Percentiles rank a stretch among this genome's conserved stretches.
Conservation (phyloP, 805 yeast species). For the Lipomyces yamanashiensis region DNA sequence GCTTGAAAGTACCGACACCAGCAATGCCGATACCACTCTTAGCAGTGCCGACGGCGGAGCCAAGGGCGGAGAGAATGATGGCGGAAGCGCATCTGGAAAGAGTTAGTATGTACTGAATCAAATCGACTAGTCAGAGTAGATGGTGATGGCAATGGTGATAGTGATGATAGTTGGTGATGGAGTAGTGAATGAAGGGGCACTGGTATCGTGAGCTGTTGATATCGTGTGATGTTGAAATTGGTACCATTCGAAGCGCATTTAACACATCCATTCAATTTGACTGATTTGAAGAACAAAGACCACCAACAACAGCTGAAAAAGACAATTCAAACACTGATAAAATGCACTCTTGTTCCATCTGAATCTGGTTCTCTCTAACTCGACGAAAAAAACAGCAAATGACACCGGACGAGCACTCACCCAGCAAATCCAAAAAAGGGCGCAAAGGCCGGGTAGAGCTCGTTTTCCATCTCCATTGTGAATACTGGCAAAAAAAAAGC, state of each 20-base stretch:
- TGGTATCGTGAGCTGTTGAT: too few relatives aligned
- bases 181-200: background rate
- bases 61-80: constrained; percentile 95
- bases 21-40: constrained; percentile 97
- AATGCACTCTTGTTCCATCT: too few relatives aligned
- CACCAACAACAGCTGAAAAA: background rate
- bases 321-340: too few relatives aligned
- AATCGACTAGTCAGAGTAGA: background rate
- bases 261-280: background rate
- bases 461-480: constrained; percentile 48
- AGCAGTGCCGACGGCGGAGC: constrained; percentile 98
- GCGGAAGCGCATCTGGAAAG: constrained; percentile 83
- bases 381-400: background rate
- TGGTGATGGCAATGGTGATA: background rate
- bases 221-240: background rate
- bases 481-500: background rate
- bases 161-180: background rate
- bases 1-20: constrained; percentile 97
- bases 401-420: constrained; percentile 42
- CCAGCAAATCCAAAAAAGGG: constrained; percentile 99
- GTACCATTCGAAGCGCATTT: background rate
- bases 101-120: background rate
- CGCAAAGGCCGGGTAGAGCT: constrained; percentile 87
- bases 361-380: background rate
- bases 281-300: background rate